A percentile compares a stretch with the other conserved stretches of the same genome.
Conservation (phyloP, 176 grass and related monocot species). For the Avena sativa region DNA sequence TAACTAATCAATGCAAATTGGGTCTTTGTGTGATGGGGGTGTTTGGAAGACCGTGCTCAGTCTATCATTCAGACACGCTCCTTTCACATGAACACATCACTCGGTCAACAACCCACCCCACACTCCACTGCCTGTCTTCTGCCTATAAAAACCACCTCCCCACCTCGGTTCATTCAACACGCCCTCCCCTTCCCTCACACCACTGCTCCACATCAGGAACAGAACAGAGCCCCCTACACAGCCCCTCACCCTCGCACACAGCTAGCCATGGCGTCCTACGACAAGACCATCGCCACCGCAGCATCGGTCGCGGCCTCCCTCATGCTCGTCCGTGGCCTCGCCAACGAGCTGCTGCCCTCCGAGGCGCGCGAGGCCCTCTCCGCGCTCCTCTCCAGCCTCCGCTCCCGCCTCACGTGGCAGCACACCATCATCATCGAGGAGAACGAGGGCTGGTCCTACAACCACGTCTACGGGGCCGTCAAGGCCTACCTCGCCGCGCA, state of each 20-base stretch:
- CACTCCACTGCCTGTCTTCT: background rate
- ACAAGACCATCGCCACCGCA: constrained; percentile 54
- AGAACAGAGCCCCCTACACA: background rate
- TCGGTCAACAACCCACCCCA: background rate
- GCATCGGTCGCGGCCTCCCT: constrained; percentile 57
- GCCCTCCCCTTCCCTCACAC: background rate
- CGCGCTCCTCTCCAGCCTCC: constrained; percentile 39
- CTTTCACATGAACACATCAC: constrained; percentile 2
- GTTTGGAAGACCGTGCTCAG: background rate
- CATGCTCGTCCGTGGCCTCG: constrained; percentile 56
- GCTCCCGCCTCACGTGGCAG: constrained; percentile 44
- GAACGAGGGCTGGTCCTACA: constrained; percentile 48
- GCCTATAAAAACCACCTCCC: constrained; percentile 19
- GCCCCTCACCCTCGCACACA: background rate
- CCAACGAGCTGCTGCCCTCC: constrained; percentile 54
- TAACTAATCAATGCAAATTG: too few species aligned
- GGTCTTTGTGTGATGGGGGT: too few species aligned
- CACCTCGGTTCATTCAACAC: background rate
- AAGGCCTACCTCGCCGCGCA: constrained; percentile 47
- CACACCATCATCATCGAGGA: constrained; percentile 68
- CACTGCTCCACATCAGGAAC: constrained; percentile 1
- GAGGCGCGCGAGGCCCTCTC: constrained; percentile 48
- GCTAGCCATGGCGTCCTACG: constrained; percentile 54
- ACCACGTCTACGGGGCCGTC: constrained; percentile 44
- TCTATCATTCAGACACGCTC: background rate